These are phyloP conservation scores for Xylariaceae sp. DNA, from an alignment of 2,329 filamentous ascomycete species.

Conservation along the genomic window DNA sequence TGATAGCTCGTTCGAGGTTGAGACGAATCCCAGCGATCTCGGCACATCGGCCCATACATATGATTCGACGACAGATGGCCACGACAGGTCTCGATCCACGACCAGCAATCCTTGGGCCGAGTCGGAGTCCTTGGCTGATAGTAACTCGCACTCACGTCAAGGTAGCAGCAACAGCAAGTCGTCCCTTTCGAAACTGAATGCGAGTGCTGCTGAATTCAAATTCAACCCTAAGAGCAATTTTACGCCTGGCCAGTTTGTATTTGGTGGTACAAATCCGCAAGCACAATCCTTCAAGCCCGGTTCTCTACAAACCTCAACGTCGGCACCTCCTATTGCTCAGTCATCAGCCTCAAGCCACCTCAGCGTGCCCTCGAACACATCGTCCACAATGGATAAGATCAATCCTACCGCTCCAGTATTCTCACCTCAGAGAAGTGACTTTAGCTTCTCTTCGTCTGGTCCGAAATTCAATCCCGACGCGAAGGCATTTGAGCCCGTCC, in stretches of 20 bases:
- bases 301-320: slow-evolving; percentile 40
- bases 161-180: slow-evolving; percentile 62
- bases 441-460: slow-evolving; percentile 53
- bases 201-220: slow-evolving; percentile 82
- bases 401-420: slow-evolving; percentile 68
- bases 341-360: slow-evolving; percentile 38
- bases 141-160: slow-evolving; percentile 36
- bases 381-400: slow-evolving; percentile 46
- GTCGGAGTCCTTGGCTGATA: slow-evolving; percentile 37
- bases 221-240: slow-evolving; percentile 57
- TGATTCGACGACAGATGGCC: slow-evolving; percentile 43
- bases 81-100: slow-evolving; percentile 52
- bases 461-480: slow-evolving; percentile 72
- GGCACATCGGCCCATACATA: slow-evolving; percentile 56
- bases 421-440: slow-evolving; percentile 57
- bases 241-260: slow-evolving; percentile 47
- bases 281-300: slow-evolving; percentile 43
- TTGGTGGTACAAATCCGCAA: slow-evolving; percentile 36
- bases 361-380: slow-evolving; percentile 37
- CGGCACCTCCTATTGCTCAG: slow-evolving; percentile 32
- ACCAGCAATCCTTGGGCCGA: slow-evolving; percentile 61
- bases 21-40: slow-evolving; percentile 68
- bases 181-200: slow-evolving; percentile 76
- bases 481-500: slow-evolving; percentile 65
- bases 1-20: slow-evolving; percentile 60